Evolutionary conservation across 2,329 filamentous ascomycete species (phyloP).

Genomic region (Phaeoacremonium minimum): DNA sequence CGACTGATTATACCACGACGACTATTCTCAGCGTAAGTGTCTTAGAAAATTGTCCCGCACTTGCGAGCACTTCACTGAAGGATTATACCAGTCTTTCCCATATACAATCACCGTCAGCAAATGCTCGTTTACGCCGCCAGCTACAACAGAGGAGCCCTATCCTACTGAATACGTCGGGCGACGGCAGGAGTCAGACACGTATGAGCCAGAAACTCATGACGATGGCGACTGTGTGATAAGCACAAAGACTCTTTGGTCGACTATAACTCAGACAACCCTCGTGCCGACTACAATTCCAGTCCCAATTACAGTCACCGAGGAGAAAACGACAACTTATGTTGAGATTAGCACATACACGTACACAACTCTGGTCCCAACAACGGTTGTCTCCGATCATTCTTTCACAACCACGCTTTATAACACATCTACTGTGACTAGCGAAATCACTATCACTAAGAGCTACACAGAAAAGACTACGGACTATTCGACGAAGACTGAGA

Average conservation of each 20-base stretch:
- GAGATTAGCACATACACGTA: constrained; percentile 17
- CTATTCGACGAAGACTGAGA: neutral
- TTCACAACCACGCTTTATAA: constrained; percentile 2
- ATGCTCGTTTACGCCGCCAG: constrained; percentile 5
- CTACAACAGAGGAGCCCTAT: too few relatives aligned
- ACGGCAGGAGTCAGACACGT: neutral
- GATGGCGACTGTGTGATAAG: constrained; percentile 2
- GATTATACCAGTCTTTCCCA: constrained; percentile 8
- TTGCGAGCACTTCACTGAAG: neutral
- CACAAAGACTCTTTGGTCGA: constrained; percentile 2
- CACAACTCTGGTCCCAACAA: constrained; percentile 11
- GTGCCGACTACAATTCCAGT: constrained; percentile 3
- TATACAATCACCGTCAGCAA: constrained; percentile 7
- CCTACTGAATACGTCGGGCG: too few relatives aligned
- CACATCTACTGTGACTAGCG: neutral
- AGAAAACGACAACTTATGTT: constrained; percentile 2
- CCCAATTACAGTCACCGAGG: constrained; percentile 6
- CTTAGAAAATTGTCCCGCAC: too few relatives aligned
- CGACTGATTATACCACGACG: constrained; percentile 6
- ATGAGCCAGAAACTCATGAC: constrained; percentile 1
- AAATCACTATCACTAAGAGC: neutral
- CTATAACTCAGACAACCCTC: neutral
- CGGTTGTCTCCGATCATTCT: constrained; percentile 1
- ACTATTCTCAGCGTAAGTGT: too few relatives aligned
- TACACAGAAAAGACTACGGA: constrained; percentile 4